Base-by-base conservation (phyloP, 1,139 yeast genomes). In the Yamadazyma mexicana region DNA sequence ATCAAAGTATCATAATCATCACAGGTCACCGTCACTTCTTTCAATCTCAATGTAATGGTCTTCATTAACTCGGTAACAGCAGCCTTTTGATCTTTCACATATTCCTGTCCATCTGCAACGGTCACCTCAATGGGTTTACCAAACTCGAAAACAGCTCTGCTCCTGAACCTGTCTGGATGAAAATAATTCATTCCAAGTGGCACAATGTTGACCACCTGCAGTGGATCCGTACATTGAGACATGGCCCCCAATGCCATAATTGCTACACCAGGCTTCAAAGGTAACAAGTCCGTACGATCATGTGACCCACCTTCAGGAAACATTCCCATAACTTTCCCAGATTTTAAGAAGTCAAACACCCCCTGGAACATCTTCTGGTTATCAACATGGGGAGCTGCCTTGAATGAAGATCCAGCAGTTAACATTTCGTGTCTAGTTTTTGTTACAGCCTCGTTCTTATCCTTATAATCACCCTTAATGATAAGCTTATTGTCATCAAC, bases 151-250 rank as follows among this genome's bases (percentile, higher is more conserved):
- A 92, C 96, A 1, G 97, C 97, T 54, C 98, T 75, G 2, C 96
- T 88, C 58, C 98, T 76, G 63, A 92, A 92, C 59, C 86, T 87
- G 63, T 92, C 95, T 10, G 98, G 92, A 61, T 88, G 95, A 74
- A 92, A 92, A 63, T 92, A 92, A 64, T 92, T 92, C 92, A 92
- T 83, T 29, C 98, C 98, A 51, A 95, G 87, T 4, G 98, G 98
- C 17, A 92, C 95, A 48, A 92, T 86, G 51, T 84, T 83, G 7
- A 92, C 89, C 37, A 81, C 79, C 46, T 85, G 79, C 33, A 78
- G 73, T 0, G 94, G 88, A 14, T 82, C 87, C 73, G 87, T 76
- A 23, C 41, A 35, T 75, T 88, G 77, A 11, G 50, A 34, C n/a
- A 59, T 60, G 0, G 98, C 94, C 15, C 98, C 98, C 16, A 92